Conservation (phyloP, 2,329 filamentous ascomycete genomes). For the Cercospora sp. region DNA sequence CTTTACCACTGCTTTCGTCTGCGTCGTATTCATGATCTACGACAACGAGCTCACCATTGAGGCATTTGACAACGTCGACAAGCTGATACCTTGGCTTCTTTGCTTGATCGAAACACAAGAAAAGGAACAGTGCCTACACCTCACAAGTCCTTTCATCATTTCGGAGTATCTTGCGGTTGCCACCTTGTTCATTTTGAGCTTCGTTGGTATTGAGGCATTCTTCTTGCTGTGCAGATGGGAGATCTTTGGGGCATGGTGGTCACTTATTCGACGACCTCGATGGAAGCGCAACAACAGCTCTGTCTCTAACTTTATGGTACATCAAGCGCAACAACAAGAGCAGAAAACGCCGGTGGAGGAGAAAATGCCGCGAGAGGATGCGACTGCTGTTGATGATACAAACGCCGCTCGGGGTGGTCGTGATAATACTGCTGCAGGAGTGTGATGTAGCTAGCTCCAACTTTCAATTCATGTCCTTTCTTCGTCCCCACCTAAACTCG, state of each 20-base stretch:
- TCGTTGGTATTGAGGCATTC: conserved; percentile 32
- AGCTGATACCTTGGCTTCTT: conserved; percentile 31
- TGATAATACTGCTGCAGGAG: background rate
- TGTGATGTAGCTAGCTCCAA: background rate
- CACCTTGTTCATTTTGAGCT: conserved; percentile 29
- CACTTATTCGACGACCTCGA: conserved; percentile 14
- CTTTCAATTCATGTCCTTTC: background rate
- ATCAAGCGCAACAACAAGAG: background rate
- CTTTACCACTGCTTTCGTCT: conserved; percentile 30
- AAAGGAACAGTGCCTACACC: conserved; percentile 23
- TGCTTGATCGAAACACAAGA: conserved; percentile 30
- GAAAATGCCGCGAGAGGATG: background rate
- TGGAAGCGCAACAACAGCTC: conserved; percentile 16
- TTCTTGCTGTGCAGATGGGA: conserved; percentile 28
- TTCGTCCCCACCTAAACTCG: background rate
- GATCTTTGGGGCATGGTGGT: conserved; percentile 29
- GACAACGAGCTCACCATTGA: conserved; percentile 24
- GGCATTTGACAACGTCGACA: conserved; percentile 28
- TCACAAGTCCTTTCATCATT: conserved; percentile 26
- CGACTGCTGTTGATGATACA: background rate
- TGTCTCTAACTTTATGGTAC: background rate
- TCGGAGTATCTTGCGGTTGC: conserved; percentile 26
- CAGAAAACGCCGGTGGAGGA: background rate
- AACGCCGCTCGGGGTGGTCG: background rate
- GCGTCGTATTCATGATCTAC: conserved; percentile 31